Base-by-base conservation (phyloP, 2,329 filamentous ascomycete species). In the Arthrinium phaeospermum region DNA sequence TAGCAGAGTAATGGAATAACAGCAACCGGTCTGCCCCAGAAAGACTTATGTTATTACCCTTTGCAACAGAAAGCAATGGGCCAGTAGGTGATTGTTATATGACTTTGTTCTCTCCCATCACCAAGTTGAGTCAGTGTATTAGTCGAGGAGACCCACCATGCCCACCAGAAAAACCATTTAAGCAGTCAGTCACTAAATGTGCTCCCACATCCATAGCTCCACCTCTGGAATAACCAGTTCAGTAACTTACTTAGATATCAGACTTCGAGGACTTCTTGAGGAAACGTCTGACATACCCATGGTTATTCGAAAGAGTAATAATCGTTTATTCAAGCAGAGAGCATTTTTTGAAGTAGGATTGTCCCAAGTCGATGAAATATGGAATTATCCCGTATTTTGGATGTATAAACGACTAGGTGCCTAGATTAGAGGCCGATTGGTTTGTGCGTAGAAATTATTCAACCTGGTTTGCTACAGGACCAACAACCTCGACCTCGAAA, bases 391-490 rank as follows among this genome's bases (percentile, higher is more conserved):
- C 24, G 27, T 53, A 27, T 10, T 24, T 14, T 53, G 22, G 47
- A n/a, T 12, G 5, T 24, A 49, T 49, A 24, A 22, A 53, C 47
- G n/a, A 30, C 53, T 61, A n/a, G 30, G 3, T 30, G 4, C 27
- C 19, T 19, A 64, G 30, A 30, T 41, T 24, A 19, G 19, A 41
- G n/a, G 6, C 19, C 34, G 10, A 41, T 41, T 64, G 34, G 57
- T 34, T 41, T 64, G 57, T 64, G 57, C 57, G 57, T 64, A 64
- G 57, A 64, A 64, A 64, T 64, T 64, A 64, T 64, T 13, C 57
- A 64, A 64, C 34, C 34, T 22, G 19, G 57, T 37, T 61, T 16
- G 7, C 16, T 61, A 10, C 51, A 57, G 27, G 27, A 34, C 51
- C 51, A 34, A 57, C 53, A 61, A 64, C 57, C 57, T 64, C 8